Evolutionary conservation across 768 basidiomycete genomes (phyloP), one percentile per base, ranked within the genome.

Genomic region (Glaciozyma martinii): DNA sequence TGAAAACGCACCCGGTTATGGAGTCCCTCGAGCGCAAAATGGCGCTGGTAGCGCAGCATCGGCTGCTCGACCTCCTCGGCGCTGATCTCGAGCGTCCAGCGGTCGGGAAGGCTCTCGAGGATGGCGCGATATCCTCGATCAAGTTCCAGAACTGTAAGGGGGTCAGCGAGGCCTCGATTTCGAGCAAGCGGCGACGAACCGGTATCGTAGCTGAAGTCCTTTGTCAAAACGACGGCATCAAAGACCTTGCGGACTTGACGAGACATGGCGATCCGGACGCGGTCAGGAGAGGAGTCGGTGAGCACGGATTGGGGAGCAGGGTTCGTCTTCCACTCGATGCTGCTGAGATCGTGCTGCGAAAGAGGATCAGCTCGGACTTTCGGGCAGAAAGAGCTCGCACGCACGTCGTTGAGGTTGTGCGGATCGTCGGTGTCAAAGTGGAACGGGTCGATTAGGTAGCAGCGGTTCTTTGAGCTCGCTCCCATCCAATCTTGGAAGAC

Each of bases 401-500:
- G 5, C 13, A 60, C 46, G 55, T 71, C 66, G 59, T 71, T 71
- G 33, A 71, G 59, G 59, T 71, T 71, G 29, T 37, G 40, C 6
- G 70, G 70, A 50, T 71, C 70, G 54, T 71, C 70, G 19, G 70
- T 71, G 50, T 71, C 64, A 37, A 64, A 71, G 37, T 71, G 70
- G 7, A 53, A 7, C 3, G 70, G 70, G 3, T 61, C 61, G 52
- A 71, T 65, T 4, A 59, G 29, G 61, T 71, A 71, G 40, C 49
- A 60, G 5, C 61, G 60, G 23, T 63, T 67, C 18, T 56, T 50
- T 1, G 61, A 57, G n/a, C 59, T 62, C 2, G 70, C 70, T 12
- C 63, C 66, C 55, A 71, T 62, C 70, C 70, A 71, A n/a, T 71
- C 70, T 43, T 71, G 70, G 21, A 67, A 71, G 3, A 71, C 66